Conservation (phyloP, 2,329 filamentous ascomycete genomes). For the Zasmidium cellare region DNA sequence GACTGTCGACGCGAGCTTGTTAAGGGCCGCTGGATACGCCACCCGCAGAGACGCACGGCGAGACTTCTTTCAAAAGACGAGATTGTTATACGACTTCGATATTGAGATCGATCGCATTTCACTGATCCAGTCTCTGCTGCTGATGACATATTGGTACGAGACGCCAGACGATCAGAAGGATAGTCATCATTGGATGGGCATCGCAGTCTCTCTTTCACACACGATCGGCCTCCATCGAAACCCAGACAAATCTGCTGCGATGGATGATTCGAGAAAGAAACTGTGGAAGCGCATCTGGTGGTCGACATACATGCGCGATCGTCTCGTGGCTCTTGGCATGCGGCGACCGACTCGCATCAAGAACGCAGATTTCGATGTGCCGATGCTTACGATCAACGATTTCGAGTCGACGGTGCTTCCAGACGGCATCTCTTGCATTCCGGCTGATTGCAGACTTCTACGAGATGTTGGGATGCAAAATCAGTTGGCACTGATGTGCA, state of each 20-base stretch:
- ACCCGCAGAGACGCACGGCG: slow-evolving; percentile 80
- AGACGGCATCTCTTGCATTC: slow-evolving; percentile 67
- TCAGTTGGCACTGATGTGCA: slow-evolving; percentile 82
- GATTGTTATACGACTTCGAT: slow-evolving; percentile 91
- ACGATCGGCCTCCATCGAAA: slow-evolving; percentile 92
- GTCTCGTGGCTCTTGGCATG: slow-evolving; percentile 90
- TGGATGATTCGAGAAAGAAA: slow-evolving; percentile 71
- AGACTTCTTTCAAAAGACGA: slow-evolving; percentile 83
- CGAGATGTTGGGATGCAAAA: slow-evolving; percentile 72
- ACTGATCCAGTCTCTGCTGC: slow-evolving; percentile 80
- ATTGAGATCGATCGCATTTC: slow-evolving; percentile 88
- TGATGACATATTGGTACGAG: slow-evolving; percentile 98
- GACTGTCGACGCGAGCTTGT: slow-evolving; percentile 77
- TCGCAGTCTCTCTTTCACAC: slow-evolving; percentile 87
- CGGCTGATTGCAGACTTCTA: slow-evolving; percentile 68
- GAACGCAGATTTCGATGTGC: slow-evolving; percentile 89
- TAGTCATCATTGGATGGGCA: slow-evolving; percentile 98
- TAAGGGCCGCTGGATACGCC: slow-evolving; percentile 74
- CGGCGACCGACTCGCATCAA: slow-evolving; percentile 88
- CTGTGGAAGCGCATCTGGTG: slow-evolving; percentile 97
- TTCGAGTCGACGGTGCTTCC: slow-evolving; percentile 71
- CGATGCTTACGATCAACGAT: slow-evolving; percentile 80
- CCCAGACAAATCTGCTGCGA: slow-evolving; percentile 68
- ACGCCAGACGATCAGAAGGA: slow-evolving; percentile 96
- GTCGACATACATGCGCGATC: slow-evolving; percentile 95